Evolutionary conservation across 345 rosid species (phyloP).

Genomic region (Boechera stricta): DNA sequence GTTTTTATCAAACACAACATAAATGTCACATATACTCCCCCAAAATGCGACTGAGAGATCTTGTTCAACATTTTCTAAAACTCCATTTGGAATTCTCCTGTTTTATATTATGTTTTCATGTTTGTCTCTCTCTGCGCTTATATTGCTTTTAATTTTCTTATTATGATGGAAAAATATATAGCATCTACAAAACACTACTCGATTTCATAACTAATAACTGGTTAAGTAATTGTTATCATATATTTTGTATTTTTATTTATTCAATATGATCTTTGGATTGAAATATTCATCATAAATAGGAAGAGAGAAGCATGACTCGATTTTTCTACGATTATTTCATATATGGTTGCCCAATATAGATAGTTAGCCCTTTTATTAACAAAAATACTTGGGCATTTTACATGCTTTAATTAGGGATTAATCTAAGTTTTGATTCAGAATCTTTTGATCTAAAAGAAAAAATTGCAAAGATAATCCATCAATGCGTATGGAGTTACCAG

Average conservation of each 20-base stretch:
- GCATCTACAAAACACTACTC: not conserved
- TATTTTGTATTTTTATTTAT: no score
- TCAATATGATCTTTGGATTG: no score
- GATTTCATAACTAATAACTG: not conserved
- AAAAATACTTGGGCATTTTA: no score
- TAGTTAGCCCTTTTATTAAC: no score
- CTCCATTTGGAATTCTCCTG: not conserved
- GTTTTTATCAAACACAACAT: not conserved
- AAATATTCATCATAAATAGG: no score
- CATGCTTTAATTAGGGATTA: no score
- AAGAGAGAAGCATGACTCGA: no score
- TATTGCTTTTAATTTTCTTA: not conserved
- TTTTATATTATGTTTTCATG: no score
- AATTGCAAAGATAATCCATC: not conserved
- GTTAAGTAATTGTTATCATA: not conserved
- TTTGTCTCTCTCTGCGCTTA: not conserved
- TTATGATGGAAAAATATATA: not conserved
- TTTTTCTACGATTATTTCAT: no score
- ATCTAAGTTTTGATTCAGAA: not conserved
- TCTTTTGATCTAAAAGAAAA: not conserved
- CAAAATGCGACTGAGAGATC: not conserved
- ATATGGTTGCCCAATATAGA: no score
- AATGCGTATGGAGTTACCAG: constrained; percentile 2
- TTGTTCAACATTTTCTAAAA: no score
- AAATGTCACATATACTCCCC: not conserved